Evolutionary conservation across 2,329 filamentous ascomycete species (phyloP).

Genomic region (Calonectria pauciramosa): DNA sequence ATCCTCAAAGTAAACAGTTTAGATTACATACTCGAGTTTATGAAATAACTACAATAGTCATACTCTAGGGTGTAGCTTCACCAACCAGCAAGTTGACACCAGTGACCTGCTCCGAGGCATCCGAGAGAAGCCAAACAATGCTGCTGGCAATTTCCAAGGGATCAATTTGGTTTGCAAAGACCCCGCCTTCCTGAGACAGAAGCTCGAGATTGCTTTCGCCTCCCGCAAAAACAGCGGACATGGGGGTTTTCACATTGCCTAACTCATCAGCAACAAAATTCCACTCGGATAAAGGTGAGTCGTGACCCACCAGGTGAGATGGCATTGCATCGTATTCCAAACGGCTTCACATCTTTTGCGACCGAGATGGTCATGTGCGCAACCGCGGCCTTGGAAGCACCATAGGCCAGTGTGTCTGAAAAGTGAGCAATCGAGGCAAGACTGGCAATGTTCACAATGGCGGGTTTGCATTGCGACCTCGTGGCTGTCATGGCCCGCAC

Average conservation of each 20-base stretch:
- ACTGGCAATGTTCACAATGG: background rate
- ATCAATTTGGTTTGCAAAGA: background rate
- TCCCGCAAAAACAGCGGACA: background rate
- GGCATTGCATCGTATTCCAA: constrained; percentile 3
- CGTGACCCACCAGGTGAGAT: background rate
- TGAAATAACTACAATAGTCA: background rate
- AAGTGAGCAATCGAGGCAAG: background rate
- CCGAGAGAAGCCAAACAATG: background rate
- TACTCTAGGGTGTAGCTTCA: background rate
- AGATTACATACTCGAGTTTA: background rate
- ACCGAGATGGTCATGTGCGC: background rate
- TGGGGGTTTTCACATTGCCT: background rate
- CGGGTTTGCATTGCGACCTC: background rate
- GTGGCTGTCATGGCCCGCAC: background rate
- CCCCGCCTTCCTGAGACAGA: background rate
- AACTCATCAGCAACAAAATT: background rate
- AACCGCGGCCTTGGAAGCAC: background rate
- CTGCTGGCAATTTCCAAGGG: background rate
- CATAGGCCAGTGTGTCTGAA: background rate
- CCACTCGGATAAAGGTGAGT: too few species aligned
- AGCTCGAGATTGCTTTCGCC: background rate
- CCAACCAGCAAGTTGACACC: background rate
- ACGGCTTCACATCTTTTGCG: background rate
- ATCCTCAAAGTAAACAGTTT: background rate
- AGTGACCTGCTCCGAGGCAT: background rate